Conservation (phyloP, 805 yeast genomes). For the Saturnispora zaruensis region DNA sequence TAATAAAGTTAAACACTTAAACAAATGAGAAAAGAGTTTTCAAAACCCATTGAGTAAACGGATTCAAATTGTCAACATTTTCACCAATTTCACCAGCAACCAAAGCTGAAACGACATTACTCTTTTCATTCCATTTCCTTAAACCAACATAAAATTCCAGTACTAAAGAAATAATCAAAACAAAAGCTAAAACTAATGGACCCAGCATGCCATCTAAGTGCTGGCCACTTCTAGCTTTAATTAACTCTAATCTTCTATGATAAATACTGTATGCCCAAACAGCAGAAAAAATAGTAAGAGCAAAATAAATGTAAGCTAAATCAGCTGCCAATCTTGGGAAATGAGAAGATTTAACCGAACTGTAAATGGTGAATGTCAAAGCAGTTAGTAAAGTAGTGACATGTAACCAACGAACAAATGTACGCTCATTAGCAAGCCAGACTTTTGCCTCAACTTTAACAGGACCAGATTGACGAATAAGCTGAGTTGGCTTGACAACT, state of each 20-base stretch:
- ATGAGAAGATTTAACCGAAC: constrained; percentile 61
- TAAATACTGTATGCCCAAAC: constrained; percentile 84
- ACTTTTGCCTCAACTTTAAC: constrained; percentile 94
- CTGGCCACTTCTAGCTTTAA: constrained; percentile 71
- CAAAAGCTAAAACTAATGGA: constrained; percentile 70
- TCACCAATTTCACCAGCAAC: constrained; percentile 10
- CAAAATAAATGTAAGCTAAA: constrained; percentile 75
- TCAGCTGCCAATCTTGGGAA: constrained; percentile 53
- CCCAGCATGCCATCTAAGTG: constrained; percentile 89
- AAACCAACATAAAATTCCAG: constrained; percentile 69
- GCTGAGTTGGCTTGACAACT: constrained; percentile 68
- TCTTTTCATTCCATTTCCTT: constrained; percentile 26
- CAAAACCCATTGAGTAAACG: constrained; percentile 20
- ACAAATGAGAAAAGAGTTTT: constrained; percentile 21
- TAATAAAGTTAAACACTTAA: neutral
- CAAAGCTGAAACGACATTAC: constrained; percentile 13
- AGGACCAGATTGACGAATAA: constrained; percentile 84
- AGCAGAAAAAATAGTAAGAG: constrained; percentile 72
- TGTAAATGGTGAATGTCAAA: constrained; percentile 71
- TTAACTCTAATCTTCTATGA: constrained; percentile 58
- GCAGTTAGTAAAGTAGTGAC: constrained; percentile 80
- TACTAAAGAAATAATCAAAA: constrained; percentile 55
- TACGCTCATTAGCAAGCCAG: constrained; percentile 97
- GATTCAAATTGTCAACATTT: constrained; percentile 20
- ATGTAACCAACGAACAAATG: constrained; percentile 91